Base-by-base conservation (phyloP, 2,329 filamentous ascomycete genomes). In the Fusarium anthophilum region DNA sequence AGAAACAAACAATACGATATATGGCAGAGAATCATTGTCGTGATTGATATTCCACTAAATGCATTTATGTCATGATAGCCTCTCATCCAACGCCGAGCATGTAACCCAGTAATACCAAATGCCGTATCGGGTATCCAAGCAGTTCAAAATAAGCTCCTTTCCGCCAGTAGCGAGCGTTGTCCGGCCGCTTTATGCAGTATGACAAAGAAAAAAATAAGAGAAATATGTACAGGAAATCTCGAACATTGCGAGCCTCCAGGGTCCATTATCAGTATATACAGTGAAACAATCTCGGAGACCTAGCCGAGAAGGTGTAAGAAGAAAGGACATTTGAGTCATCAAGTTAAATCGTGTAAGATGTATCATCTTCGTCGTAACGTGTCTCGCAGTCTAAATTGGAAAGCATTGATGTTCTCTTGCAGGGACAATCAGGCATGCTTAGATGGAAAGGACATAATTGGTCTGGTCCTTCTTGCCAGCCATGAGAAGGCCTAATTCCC, bases 391-490 rank as follows among this genome's bases (percentile, higher is more conserved):
- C 70, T 69, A 72, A 32, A 20, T 47, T 26, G 17, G 18, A 53
- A 66, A 54, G 37, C 63, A 48, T 26, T 24, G 14, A 48, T 47
- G 35, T 59, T 69, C 44, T 72, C 57, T 41, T 61, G 55, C 58
- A 63, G 43, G 58, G n/a, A 50, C 28, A 53, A 62, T 54, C 44
- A 64, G 57, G 64, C 26, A 45, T 66, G 68, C 72, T 85, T 84
- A 94, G 78, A 94, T 86, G 70, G 93, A 95, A 78, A 95, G 87
- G 80, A 95, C 92, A 82, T 94, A 94, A 79, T 93, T 93, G 81
- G 91, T 91, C 78, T 89, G 90, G 78, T 91, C 93, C 62, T 87
- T 86, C 83, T 94, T 95, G 80, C 94, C 94, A 67, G 94, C 94
- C 88, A 96, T 94, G 80, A 96, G 90, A 63, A 98, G 88, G 61